A percentile compares a stretch with the other conserved stretches of the same genome.
Conservation (phyloP, 2,329 filamentous ascomycete species). For the Epichloe baconii region DNA sequence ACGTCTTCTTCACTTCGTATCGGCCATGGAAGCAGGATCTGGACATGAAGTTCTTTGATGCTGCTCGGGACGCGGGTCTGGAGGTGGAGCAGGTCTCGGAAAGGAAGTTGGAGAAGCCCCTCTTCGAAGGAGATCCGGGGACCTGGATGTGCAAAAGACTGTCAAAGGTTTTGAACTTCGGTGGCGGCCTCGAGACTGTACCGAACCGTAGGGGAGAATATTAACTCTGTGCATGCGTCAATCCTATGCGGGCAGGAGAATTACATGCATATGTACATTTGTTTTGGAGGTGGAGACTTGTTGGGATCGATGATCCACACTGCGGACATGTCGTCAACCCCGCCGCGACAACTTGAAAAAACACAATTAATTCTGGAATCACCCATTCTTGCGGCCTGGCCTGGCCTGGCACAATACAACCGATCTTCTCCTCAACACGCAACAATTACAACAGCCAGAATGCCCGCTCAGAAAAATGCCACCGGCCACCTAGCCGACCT, state of each 20-base stretch:
- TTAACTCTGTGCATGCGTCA: not conserved
- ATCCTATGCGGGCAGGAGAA: not conserved
- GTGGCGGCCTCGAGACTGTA: slow-evolving; percentile 32
- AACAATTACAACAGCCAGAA: not conserved
- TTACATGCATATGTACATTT: too few species aligned
- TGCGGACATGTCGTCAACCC: too few species aligned
- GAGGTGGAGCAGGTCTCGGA: slow-evolving; percentile 69
- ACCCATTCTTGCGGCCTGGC: too few species aligned
- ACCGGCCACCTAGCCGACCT: slow-evolving; percentile 32
- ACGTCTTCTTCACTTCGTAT: slow-evolving; percentile 92
- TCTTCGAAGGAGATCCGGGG: slow-evolving; percentile 82
- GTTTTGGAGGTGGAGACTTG: not conserved
- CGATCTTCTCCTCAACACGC: not conserved
- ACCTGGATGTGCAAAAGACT: slow-evolving; percentile 67
- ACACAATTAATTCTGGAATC: too few species aligned
- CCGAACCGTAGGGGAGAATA: not conserved
- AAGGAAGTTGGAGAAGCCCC: slow-evolving; percentile 67
- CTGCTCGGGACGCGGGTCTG: slow-evolving; percentile 59
- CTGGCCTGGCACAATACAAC: too few species aligned
- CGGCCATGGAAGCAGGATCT: slow-evolving; percentile 78
- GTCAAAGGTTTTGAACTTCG: slow-evolving; percentile 65
- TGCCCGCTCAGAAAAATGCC: slow-evolving; percentile 9
- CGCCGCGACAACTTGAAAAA: too few species aligned
- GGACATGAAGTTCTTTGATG: slow-evolving; percentile 76
- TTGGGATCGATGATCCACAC: not conserved